Percentiles rank a stretch among this genome's conserved stretches.
Conservation (phyloP, 352 stramenopile genomes). For the Globisporangium camurandrum region DNA sequence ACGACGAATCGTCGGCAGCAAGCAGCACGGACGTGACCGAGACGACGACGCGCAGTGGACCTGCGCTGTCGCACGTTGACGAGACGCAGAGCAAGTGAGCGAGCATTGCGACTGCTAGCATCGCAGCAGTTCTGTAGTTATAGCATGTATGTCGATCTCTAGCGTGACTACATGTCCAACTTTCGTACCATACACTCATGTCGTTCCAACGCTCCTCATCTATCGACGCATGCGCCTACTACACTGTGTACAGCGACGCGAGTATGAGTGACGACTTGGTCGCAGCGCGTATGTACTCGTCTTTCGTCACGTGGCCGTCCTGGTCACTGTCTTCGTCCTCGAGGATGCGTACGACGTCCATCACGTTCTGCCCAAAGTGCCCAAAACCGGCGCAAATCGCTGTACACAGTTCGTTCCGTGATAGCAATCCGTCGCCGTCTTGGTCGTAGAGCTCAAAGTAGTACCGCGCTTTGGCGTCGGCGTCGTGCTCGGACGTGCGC, state of each 20-base stretch:
- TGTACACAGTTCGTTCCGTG: conserved; percentile 22
- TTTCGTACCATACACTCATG: background rate
- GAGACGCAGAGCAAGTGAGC: background rate
- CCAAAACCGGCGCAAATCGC: conserved; percentile 31
- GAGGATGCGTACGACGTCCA: conserved; percentile 29
- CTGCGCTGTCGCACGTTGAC: background rate
- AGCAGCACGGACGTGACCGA: background rate
- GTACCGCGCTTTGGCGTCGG: conserved; percentile 26
- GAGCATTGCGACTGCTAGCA: no score
- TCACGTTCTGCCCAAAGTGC: conserved; percentile 27
- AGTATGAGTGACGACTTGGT: conserved; percentile 25
- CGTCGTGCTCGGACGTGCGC: conserved; percentile 15
- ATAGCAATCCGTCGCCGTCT: conserved; percentile 22
- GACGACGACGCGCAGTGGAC: background rate
- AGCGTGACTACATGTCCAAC: no score
- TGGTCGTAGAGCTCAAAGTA: conserved; percentile 35
- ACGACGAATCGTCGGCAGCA: background rate
- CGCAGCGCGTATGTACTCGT: conserved; percentile 27
- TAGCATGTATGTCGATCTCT: no score
- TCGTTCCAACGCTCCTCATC: no score
- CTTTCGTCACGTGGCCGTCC: conserved; percentile 30
- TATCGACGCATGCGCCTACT: no score
- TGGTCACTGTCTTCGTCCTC: conserved; percentile 30
- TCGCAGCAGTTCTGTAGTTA: no score
- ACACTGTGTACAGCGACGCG: conserved; percentile 36